Conservation (phyloP, 495 filamentous ascomycete species). For the Hyaloscypha bicolor region DNA sequence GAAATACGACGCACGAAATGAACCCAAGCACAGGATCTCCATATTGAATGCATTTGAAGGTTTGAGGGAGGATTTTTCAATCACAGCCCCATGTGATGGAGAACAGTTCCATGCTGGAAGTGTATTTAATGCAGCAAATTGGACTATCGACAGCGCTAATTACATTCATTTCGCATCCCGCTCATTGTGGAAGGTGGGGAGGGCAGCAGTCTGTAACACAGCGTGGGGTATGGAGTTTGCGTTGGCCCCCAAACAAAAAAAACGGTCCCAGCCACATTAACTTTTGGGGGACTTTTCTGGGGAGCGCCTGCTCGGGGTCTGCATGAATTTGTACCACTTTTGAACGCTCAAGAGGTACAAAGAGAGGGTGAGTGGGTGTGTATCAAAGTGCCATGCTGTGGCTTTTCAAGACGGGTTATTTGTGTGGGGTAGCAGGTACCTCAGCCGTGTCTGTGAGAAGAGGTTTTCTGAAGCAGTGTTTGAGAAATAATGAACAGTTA, state of each 20-base stretch:
- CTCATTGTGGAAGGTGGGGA: background rate
- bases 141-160: background rate
- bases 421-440: background rate
- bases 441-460: background rate
- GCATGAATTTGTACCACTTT: background rate
- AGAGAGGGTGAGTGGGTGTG: background rate
- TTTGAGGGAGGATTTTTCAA: background rate
- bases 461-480: background rate
- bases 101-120: background rate
- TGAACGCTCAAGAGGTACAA: background rate
- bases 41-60: background rate
- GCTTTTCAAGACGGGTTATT: background rate
- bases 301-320: background rate
- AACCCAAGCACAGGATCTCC: background rate
- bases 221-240: background rate
- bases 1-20: background rate
- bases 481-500: background rate
- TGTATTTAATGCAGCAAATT: background rate
- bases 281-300: background rate
- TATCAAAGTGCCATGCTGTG: background rate
- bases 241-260: background rate
- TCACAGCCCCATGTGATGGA: background rate
- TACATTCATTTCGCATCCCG: background rate
- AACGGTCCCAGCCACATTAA: background rate
- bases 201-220: background rate